phyloP scores from a whole-genome alignment of 2,329 filamentous ascomycete genomes.

The Dothistroma septosporum region DNA sequence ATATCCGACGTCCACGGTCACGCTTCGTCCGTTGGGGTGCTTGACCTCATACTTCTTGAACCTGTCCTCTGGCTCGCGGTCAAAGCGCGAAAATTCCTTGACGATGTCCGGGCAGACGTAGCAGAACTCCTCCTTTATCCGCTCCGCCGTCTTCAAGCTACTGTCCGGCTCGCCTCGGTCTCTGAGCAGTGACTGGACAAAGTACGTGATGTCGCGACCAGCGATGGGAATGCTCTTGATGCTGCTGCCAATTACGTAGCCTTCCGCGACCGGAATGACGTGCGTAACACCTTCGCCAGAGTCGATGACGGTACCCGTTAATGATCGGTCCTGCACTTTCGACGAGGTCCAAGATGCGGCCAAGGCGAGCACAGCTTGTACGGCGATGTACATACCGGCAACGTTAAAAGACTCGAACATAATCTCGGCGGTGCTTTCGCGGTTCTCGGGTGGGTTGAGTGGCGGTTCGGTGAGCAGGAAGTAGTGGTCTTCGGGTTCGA shows the following conservation, averaged over 20 bases:
- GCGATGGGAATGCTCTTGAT: constrained; percentile 99
- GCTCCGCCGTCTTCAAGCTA: constrained; percentile 93
- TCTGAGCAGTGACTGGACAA: constrained; percentile 91
- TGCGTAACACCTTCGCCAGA: constrained; percentile 98
- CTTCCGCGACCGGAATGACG: constrained; percentile 96
- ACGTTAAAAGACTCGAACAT: constrained; percentile 99
- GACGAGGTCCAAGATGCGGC: constrained; percentile 98
- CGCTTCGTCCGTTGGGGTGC: constrained; percentile 78
- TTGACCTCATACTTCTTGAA: constrained; percentile 87
- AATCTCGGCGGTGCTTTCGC: constrained; percentile 98
- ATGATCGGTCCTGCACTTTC: constrained; percentile 90
- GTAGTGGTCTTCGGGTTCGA: constrained; percentile 97
- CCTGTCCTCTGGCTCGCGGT: constrained; percentile 77
- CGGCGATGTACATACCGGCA: constrained; percentile 95
- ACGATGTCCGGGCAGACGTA: constrained; percentile 98
- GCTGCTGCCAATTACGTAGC: constrained; percentile 96
- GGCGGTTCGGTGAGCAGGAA: constrained; percentile 98
- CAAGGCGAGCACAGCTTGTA: constrained; percentile 92
- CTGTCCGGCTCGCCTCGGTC: constrained; percentile 96
- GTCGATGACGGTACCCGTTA: constrained; percentile 97
- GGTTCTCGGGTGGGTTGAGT: constrained; percentile 95
- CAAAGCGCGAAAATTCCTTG: constrained; percentile 94
- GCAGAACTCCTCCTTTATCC: constrained; percentile 98
- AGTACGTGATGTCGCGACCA: constrained; percentile 97
- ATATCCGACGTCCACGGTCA: constrained; percentile 89